Conservation (phyloP, 139 green algal genomes). For the Chlamydomonas incerta region DNA sequence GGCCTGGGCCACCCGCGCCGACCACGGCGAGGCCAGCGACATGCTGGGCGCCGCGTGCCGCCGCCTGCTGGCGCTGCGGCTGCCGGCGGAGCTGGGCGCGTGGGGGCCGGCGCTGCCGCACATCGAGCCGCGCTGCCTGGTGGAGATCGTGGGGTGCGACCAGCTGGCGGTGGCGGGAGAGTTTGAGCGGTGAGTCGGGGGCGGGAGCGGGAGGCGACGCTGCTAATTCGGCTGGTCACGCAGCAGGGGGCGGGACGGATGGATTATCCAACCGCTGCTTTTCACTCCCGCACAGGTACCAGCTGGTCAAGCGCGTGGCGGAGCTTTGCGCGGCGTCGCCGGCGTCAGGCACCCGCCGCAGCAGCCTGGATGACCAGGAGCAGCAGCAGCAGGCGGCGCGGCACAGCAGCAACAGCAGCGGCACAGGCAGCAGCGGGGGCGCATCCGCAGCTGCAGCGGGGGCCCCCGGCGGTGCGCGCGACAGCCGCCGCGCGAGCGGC, state of each 20-base stretch:
- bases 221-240: too few species aligned
- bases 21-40: slow-evolving; percentile 33
- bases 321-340: background rate
- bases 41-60: slow-evolving; percentile 35
- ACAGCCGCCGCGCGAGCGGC: background rate
- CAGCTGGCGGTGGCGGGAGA: slow-evolving; percentile 11
- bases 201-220: too few species aligned
- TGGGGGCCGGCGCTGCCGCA: slow-evolving; percentile 26
- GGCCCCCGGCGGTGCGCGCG: too few species aligned
- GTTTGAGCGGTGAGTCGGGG: slow-evolving; percentile 5
- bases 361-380: background rate
- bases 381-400: background rate
- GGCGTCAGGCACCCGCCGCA: background rate
- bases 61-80: slow-evolving; percentile 18
- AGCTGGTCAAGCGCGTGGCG: slow-evolving; percentile 6
- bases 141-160: slow-evolving; percentile 25
- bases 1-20: slow-evolving; percentile 22
- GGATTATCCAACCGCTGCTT: too few species aligned
- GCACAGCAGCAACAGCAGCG: background rate
- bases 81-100: slow-evolving; percentile 1
- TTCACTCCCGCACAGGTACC: background rate
- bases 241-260: too few species aligned
- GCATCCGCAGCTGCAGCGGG: too few species aligned
- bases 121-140: slow-evolving; percentile 6
- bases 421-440: background rate